These are phyloP conservation scores for Hypomontagnella monticulosa DNA, from an alignment of 495 filamentous ascomycete genomes.

Conservation along the genomic window DNA sequence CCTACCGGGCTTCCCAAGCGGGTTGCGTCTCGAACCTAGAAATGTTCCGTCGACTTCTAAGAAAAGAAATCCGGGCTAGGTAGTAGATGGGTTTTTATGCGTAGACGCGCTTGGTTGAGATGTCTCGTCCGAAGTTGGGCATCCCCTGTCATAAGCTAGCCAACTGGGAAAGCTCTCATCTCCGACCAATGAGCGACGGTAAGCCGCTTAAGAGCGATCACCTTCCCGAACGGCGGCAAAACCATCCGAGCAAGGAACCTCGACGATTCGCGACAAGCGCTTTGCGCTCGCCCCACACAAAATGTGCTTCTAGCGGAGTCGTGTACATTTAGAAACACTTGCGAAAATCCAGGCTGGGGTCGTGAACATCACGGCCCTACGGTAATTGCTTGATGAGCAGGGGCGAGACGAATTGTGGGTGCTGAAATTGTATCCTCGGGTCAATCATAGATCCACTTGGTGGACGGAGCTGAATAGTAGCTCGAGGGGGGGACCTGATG, in stretches of 20 bases:
- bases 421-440: slow-evolving; percentile 24
- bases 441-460: slow-evolving; percentile 15
- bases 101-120: slow-evolving; percentile 33
- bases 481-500: slow-evolving; percentile 5
- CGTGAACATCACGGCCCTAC: slow-evolving; percentile 2
- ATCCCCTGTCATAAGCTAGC: slow-evolving; percentile 20
- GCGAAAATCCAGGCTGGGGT: slow-evolving; percentile 21
- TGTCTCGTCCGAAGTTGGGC: slow-evolving; percentile 34
- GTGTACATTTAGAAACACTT: slow-evolving; percentile 34
- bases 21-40: slow-evolving; percentile 32
- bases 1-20: slow-evolving; percentile 21
- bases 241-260: slow-evolving; percentile 29
- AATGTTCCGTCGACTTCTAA: slow-evolving; percentile 39
- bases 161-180: slow-evolving; percentile 7
- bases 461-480: not conserved
- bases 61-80: slow-evolving; percentile 36
- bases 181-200: slow-evolving; percentile 32
- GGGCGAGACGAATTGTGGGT: not conserved
- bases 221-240: slow-evolving; percentile 44
- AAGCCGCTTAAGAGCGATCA: slow-evolving; percentile 43
- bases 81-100: slow-evolving; percentile 27
- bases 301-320: slow-evolving; percentile 20
- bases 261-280: slow-evolving; percentile 44
- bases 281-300: slow-evolving; percentile 41
- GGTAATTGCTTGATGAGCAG: slow-evolving; percentile 8